Conservation (phyloP, 345 rosid genomes). For the Citrus trifoliata region DNA sequence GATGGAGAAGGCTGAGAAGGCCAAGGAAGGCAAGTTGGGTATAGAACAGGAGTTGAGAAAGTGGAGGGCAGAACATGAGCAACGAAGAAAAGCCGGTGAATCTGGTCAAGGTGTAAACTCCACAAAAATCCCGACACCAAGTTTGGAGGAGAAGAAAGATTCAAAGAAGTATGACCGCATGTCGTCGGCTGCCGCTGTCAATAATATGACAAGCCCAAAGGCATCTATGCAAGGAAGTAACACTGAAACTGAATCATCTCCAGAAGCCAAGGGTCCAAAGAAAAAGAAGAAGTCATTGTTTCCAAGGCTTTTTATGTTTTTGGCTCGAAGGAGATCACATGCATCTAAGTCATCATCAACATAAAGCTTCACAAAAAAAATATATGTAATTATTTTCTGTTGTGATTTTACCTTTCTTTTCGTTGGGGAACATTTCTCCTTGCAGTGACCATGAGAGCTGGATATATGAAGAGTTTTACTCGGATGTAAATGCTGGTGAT, state of each 20-base stretch:
- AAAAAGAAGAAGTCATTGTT: slow-evolving; percentile 75
- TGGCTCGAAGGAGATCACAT: slow-evolving; percentile 54
- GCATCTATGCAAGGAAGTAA: slow-evolving; percentile 18
- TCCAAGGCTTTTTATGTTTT: slow-evolving; percentile 70
- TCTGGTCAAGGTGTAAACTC: slow-evolving; percentile 28
- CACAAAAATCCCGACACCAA: slow-evolving; percentile 25
- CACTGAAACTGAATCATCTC: slow-evolving; percentile 27
- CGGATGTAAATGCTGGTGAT: slow-evolving; percentile 36
- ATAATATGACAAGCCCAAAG: slow-evolving; percentile 28
- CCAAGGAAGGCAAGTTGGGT: slow-evolving; percentile 81
- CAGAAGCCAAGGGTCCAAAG: slow-evolving; percentile 40
- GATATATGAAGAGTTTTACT: slow-evolving; percentile 10
- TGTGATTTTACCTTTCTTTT: slow-evolving; percentile 13
- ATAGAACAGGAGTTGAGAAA: slow-evolving; percentile 83
- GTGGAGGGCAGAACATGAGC: slow-evolving; percentile 85
- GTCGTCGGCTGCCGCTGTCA: slow-evolving; percentile 11
- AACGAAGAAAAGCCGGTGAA: slow-evolving; percentile 52
- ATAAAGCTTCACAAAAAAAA: slow-evolving; percentile 8
- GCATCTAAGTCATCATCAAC: slow-evolving; percentile 33
- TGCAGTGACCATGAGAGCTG: slow-evolving; percentile 1
- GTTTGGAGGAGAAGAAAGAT: slow-evolving; percentile 41
- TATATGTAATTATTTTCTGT: not conserved
- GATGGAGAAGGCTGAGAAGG: slow-evolving; percentile 77
- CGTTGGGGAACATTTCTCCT: not conserved
- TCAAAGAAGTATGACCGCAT: slow-evolving; percentile 14